Evolutionary conservation across 2,329 filamentous ascomycete genomes (phyloP), one percentile per base, ranked within the genome.

Genomic region (Grosmannia huntii): DNA sequence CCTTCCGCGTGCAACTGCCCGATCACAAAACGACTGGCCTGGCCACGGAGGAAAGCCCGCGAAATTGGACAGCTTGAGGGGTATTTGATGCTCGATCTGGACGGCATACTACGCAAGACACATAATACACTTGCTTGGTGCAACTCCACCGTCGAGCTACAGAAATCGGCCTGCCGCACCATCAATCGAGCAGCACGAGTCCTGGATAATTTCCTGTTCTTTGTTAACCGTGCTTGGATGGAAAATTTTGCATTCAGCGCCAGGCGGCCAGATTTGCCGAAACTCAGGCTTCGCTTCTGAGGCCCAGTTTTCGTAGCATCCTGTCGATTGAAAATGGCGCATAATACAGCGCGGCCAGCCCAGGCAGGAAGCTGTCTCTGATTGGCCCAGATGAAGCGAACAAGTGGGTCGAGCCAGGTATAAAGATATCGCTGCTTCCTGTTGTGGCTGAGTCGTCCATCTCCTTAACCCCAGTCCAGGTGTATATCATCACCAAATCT

Each of bases 61-160:
- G 38, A 67, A 0, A 71, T 68, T 1, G 68, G 33, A 38, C 12
- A 14, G 14, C 12, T 16, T 38, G 36, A 38, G 36, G 36, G 36
- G 16, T 38, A 38, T 38, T 14, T 16, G 36, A 14, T 11, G 14
- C 36, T 38, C 36, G 36, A 36, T 14, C 36, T 68, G 0, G 56
- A 61, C 23, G 27, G 55, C n/a, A n/a, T 74, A 73, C n/a, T 28
- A 67, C 74, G 14, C 23, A 33, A 33, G 31, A 33, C 31, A 38
- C 36, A 14, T 38, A 9, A 14, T 38, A 38, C 14, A 38, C 36
- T 16, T 38, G 31, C 27, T 28, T 28, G 27, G 27, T 4, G 27
- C 27, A 28, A 28, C 27, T 36, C 9, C 33, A 10, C 33, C 5
- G 36, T 14, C n/a, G 4, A 48, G 53, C 0, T 65, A 67, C 36